These are phyloP conservation scores for Nemania sp. DNA, from an alignment of 2,329 filamentous ascomycete genomes.

Conservation along the genomic window DNA sequence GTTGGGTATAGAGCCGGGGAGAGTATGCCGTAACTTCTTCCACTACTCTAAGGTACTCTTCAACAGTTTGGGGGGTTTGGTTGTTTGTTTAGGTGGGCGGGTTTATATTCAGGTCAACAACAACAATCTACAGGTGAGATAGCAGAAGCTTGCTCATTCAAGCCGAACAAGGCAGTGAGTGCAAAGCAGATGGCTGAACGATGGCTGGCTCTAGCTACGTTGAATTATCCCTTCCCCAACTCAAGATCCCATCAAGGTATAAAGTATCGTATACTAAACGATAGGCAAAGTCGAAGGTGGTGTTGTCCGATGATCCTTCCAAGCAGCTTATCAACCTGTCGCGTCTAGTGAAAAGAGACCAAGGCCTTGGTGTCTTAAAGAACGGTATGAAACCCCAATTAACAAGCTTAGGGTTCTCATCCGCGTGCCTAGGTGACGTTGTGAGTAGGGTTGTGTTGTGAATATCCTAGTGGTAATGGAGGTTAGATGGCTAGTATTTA, in stretches of 20 bases:
- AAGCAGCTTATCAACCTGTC: constrained; percentile 19
- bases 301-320: constrained; percentile 22
- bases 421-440: constrained; percentile 13
- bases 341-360: constrained; percentile 9
- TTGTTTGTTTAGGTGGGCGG: constrained; percentile 10
- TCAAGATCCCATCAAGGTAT: constrained; percentile 20
- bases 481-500: constrained; percentile 10
- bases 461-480: constrained; percentile 1
- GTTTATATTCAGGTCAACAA: constrained; percentile 40
- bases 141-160: constrained; percentile 37
- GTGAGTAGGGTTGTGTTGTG: constrained; percentile 1
- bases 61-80: background rate
- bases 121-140: constrained; percentile 41
- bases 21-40: background rate
- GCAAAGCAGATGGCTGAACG: constrained; percentile 35
- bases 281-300: constrained; percentile 20
- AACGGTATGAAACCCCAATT: background rate
- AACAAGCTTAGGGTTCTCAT: background rate
- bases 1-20: background rate
- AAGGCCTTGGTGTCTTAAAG: constrained; percentile 1
- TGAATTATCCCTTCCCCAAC: constrained; percentile 23
- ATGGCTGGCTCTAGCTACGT: constrained; percentile 39
- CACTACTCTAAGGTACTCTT: constrained; percentile 1
- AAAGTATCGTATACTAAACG: constrained; percentile 26
- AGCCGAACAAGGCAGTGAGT: constrained; percentile 36